These are phyloP conservation scores for Boletus fagicola DNA, from an alignment of 768 basidiomycete genomes.

Conservation along the genomic window DNA sequence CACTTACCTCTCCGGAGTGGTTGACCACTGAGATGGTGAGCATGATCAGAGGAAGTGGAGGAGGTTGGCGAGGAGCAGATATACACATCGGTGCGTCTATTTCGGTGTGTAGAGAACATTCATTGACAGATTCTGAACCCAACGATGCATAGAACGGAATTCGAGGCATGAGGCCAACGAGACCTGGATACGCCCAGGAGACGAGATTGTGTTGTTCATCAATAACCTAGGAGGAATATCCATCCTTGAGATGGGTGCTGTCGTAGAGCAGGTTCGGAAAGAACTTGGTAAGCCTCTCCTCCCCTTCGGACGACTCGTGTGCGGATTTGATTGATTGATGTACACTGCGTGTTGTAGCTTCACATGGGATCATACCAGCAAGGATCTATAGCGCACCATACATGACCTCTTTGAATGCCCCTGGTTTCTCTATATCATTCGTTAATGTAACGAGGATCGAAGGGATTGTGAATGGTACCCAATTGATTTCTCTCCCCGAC, in stretches of 20 bases:
- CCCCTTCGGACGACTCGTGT: background rate
- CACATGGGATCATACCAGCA: constrained; percentile 33
- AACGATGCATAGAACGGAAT: background rate
- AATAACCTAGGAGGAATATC: constrained; percentile 57
- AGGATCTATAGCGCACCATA: constrained; percentile 49
- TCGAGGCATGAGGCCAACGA: constrained; percentile 1
- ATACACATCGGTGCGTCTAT: constrained; percentile 4
- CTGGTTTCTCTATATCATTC: constrained; percentile 54
- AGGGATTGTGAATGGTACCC: constrained; percentile 12
- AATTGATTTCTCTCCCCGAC: background rate
- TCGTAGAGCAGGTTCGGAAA: constrained; percentile 42
- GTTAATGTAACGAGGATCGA: constrained; percentile 42
- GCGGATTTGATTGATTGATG: background rate
- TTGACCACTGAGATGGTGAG: constrained; percentile 31
- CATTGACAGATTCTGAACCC: background rate
- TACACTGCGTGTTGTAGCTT: constrained; percentile 20
- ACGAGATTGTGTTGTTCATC: constrained; percentile 43
- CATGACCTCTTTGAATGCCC: constrained; percentile 63
- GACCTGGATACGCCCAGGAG: constrained; percentile 22
- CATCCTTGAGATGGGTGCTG: constrained; percentile 51
- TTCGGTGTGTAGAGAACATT: background rate
- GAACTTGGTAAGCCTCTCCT: constrained; percentile 40
- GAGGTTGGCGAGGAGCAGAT: constrained; percentile 15
- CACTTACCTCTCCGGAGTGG: constrained; percentile 23
- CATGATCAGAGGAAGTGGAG: constrained; percentile 18